Conservation (phyloP, 2,329 filamentous ascomycete species). For the Ophiocordyceps sinensis region DNA sequence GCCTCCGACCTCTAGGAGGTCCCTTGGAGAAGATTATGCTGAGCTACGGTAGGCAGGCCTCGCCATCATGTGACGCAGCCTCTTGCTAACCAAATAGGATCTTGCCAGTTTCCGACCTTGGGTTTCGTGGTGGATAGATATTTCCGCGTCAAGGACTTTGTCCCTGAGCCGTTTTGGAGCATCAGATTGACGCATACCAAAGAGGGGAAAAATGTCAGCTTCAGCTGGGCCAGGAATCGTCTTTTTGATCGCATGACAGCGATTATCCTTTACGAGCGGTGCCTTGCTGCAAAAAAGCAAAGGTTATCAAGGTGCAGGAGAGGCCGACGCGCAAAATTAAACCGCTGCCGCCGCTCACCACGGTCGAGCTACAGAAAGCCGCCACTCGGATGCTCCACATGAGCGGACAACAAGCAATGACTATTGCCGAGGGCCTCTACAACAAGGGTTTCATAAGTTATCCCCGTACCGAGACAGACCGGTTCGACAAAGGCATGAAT, state of each 20-base stretch:
- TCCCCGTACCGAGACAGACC: slow-evolving; percentile 90
- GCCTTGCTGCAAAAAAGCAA: slow-evolving; percentile 62
- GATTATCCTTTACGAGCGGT: slow-evolving; percentile 73
- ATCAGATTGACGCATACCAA: slow-evolving; percentile 74
- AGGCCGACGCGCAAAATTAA: slow-evolving; percentile 93
- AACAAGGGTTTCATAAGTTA: slow-evolving; percentile 96
- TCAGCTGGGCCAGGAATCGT: slow-evolving; percentile 67
- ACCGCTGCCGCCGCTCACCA: slow-evolving; percentile 83
- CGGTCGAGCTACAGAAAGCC: slow-evolving; percentile 92
- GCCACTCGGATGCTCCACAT: slow-evolving; percentile 81
- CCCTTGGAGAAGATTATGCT: slow-evolving; percentile 51
- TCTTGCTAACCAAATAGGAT: slow-evolving; percentile 34
- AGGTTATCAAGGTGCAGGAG: slow-evolving; percentile 72
- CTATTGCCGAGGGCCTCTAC: slow-evolving; percentile 72
- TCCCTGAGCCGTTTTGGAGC: slow-evolving; percentile 82
- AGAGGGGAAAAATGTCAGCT: slow-evolving; percentile 65
- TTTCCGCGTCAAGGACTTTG: slow-evolving; percentile 84
- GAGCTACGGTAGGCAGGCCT: slow-evolving; percentile 56
- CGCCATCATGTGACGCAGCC: not conserved
- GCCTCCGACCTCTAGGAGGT: slow-evolving; percentile 57
- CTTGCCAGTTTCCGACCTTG: slow-evolving; percentile 91
- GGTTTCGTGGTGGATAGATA: slow-evolving; percentile 97
- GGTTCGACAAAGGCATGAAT: slow-evolving; percentile 84
- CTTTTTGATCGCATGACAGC: slow-evolving; percentile 80
- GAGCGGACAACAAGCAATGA: slow-evolving; percentile 85